A percentile compares a stretch with the other conserved stretches of the same genome.
phyloP scores from a whole-genome alignment of 257 asterid genomes.

The Salvia splendens region DNA sequence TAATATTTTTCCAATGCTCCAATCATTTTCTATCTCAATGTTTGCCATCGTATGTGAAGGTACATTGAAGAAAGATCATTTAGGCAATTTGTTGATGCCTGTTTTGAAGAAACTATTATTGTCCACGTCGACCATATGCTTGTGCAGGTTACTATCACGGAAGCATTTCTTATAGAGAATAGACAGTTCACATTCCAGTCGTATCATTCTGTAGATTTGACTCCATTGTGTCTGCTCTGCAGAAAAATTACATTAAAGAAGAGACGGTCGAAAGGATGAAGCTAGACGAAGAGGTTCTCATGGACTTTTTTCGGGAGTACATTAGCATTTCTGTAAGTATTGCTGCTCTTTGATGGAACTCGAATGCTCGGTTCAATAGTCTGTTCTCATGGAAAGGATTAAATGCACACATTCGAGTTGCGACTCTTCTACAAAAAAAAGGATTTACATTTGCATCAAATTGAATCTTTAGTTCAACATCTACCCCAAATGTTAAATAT shows the following conservation, averaged over 20 bases:
- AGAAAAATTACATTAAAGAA: constrained; percentile 94
- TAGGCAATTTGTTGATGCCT: constrained; percentile 89
- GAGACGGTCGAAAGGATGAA: constrained; percentile 96
- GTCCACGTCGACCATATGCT: constrained; percentile 91
- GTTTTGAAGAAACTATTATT: constrained; percentile 86
- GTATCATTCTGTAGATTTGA: constrained; percentile 22
- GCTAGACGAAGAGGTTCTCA: constrained; percentile 87
- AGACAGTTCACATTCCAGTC: neutral
- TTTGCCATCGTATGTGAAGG: constrained; percentile 28
- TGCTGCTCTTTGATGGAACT: neutral
- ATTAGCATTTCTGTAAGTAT: constrained; percentile 79
- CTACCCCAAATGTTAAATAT: neutral
- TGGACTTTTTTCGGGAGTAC: constrained; percentile 90
- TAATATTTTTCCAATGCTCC: neutral
- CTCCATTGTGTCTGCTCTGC: constrained; percentile 23
- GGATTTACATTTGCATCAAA: too few relatives aligned
- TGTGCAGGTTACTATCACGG: constrained; percentile 53
- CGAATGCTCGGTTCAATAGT: neutral
- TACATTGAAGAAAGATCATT: constrained; percentile 94
- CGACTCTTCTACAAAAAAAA: too few relatives aligned
- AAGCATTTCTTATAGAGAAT: too few relatives aligned
- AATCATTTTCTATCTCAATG: neutral
- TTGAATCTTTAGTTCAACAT: constrained; percentile 10
- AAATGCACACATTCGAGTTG: neutral
- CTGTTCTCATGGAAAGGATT: neutral